Base-by-base conservation (phyloP, 75 land plant genomes). In the Ceratopteris richardii region DNA sequence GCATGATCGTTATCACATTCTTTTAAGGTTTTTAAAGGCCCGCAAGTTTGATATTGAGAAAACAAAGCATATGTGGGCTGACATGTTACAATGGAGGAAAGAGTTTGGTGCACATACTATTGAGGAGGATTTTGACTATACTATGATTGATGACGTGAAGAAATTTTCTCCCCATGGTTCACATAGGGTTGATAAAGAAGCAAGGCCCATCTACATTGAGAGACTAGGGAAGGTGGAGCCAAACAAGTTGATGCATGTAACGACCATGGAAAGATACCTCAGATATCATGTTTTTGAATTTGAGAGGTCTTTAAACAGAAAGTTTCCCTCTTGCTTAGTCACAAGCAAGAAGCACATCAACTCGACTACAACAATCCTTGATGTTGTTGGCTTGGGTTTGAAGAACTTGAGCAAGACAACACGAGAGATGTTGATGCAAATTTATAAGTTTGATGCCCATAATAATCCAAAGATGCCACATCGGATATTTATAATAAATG, bases 391-490 rank as follows among this genome's bases (percentile, higher is more conserved):
- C 10, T 72, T 82, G 87, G 88, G 88, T 17, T 19, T 75, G 21
- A 85, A 85, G 54, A 71, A 75, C 54, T 71, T 85, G 67, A 68
- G 52, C 44, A 82, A 82, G 68, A 14, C 64, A n/a, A 87, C 88
- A 44, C 77, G 88, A 51, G 88, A 85, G 1, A 76, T 85, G 11
- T 61, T 85, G 19, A 41, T 70, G 17, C 50, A 74, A 23, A 77
- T 85, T 43, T 87, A 85, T 50, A 85, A 78, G 44, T 75, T 85
- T 66, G 88, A 85, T 57, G 86, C 82, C 18, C 77, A 85, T 51
- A 85, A 85, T 60, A 82, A 85, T 54, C 88, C 88, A 27, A 87
- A 85, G 86, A 87, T 85, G 67, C 18, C 14, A 9, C 77, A 87
- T 46, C 74, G 74, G 2, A 84, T 87, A 88, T 87, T 56, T 55